Evolutionary conservation across 2,329 filamentous ascomycete species (phyloP), one percentile per base, ranked within the genome.

Genomic region (Hymenoscyphus occultus): DNA sequence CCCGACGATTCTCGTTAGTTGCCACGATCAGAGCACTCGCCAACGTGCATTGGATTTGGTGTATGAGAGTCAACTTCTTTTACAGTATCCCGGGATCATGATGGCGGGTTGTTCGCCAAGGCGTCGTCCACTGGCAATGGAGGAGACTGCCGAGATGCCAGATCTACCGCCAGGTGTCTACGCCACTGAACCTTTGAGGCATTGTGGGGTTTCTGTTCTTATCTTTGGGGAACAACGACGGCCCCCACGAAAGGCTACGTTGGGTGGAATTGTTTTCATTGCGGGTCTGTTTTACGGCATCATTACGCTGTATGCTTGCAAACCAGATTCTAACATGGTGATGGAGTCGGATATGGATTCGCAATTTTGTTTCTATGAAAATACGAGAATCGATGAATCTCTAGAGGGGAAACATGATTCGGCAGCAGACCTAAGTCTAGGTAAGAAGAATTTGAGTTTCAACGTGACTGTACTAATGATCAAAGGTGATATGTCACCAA

Each of bases 1-100:
- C 28, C 68, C 68, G 9, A 69, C 64, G 3, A 61, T 70, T 28
- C 61, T 70, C 5, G 69, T 70, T 39, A 59, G 64, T 39, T 66
- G 64, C 35, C 62, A 69, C 40, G 64, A 48, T 56, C 64, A 61
- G 51, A 35, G 28, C 28, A 64, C 61, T n/a, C 65, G 68, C 2
- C 64, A 63, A 40, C 64, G 39, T 59, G 68, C 68, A 5, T 67
- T 70, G 63, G 39, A 48, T 14, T 39, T 68, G 39, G 64, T 70
- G 1, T 22, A 65, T 6, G 62, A 64, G 42, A 64, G 60, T 12
- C 39, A 39, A 4, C 64, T 70, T 39, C 22, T 70, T n/a, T 39
- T 12, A 22, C 16, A 42, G 28, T 39, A 69, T 61, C 65, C 67
- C 12, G 62, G 60, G 13, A 61, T 67, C 40, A 4, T 28, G n/a